A percentile compares a stretch with the other conserved stretches of the same genome.
These are phyloP conservation scores for Sedum album DNA, from an alignment of 164 flowering plant genomes.

Conservation along the genomic window DNA sequence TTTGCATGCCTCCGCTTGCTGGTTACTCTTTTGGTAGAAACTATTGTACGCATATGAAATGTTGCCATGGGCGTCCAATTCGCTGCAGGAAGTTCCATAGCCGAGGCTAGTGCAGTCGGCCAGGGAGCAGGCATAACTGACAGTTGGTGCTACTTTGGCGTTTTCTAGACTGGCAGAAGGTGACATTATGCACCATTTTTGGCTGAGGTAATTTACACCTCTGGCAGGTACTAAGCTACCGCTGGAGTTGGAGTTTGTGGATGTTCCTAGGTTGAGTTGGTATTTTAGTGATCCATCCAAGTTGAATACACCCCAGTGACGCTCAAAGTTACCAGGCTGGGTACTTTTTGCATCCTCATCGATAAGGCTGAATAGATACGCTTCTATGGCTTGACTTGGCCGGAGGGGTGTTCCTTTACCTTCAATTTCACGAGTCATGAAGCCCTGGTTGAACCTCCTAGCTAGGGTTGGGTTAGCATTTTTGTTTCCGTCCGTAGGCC, in stretches of 20 bases:
- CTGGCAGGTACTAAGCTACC: background rate
- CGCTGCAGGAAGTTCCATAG: conserved; percentile 58
- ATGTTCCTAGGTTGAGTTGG: conserved; percentile 10
- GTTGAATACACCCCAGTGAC: conserved; percentile 16
- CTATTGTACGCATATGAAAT: conserved; percentile 80
- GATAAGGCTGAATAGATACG: conserved; percentile 15
- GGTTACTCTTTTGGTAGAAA: conserved; percentile 64
- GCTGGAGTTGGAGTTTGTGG: conserved; percentile 7
- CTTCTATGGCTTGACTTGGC: conserved; percentile 11
- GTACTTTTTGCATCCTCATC: conserved; percentile 18
- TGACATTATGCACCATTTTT: conserved; percentile 49
- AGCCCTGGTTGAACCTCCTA: conserved; percentile 16
- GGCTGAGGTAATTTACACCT: background rate
- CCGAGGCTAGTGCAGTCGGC: conserved; percentile 85
- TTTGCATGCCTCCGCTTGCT: conserved; percentile 57
- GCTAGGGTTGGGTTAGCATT: conserved; percentile 12
- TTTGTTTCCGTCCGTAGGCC: conserved; percentile 16
- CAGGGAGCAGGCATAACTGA: conserved; percentile 63
- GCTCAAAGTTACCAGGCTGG: conserved; percentile 15
- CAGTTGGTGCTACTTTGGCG: conserved; percentile 43
- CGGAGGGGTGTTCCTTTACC: conserved; percentile 14
- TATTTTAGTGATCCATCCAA: conserved; percentile 13
- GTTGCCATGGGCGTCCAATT: conserved; percentile 53
- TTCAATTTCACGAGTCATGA: conserved; percentile 8
- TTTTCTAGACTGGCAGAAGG: conserved; percentile 47